These are phyloP conservation scores for Sclerotinia subarctica DNA, from an alignment of 2,329 filamentous ascomycete genomes.

Conservation along the genomic window DNA sequence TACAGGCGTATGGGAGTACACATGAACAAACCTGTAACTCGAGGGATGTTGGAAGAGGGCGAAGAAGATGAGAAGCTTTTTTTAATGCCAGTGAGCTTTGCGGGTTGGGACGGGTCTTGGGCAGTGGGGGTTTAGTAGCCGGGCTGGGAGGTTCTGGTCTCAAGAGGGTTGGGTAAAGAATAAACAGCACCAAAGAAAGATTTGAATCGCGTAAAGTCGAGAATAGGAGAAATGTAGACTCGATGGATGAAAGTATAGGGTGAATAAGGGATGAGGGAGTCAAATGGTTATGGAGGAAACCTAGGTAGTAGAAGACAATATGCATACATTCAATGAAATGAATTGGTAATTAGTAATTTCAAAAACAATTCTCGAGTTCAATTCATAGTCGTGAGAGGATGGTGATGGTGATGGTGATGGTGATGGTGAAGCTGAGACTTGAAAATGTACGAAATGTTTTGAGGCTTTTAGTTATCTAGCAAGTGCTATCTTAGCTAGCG, in stretches of 20 bases:
- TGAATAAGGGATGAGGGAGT: background rate
- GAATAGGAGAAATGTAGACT: background rate
- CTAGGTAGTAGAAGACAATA: constrained; percentile 2
- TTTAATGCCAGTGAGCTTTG: background rate
- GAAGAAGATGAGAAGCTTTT: background rate
- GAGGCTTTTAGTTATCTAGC: no score
- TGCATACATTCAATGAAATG: constrained; percentile 5
- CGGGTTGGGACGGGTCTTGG: background rate
- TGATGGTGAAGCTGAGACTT: no score
- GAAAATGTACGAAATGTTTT: no score
- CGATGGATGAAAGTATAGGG: background rate
- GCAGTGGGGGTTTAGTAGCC: background rate
- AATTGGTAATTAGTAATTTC: background rate
- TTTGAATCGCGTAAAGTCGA: background rate
- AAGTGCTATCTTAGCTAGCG: no score
- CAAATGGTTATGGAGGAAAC: background rate
- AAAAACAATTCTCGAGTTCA: no score
- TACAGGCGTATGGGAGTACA: constrained; percentile 14
- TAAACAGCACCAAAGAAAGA: background rate
- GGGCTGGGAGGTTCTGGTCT: background rate
- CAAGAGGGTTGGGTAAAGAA: background rate
- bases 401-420: no score
- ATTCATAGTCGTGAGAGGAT: no score
- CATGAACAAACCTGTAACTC: background rate
- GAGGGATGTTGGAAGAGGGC: background rate